A percentile compares a stretch with the other conserved stretches of the same genome.
Evolutionary conservation across 2,329 filamentous ascomycete genomes (phyloP).

Genomic region (Cladosporium sp.): DNA sequence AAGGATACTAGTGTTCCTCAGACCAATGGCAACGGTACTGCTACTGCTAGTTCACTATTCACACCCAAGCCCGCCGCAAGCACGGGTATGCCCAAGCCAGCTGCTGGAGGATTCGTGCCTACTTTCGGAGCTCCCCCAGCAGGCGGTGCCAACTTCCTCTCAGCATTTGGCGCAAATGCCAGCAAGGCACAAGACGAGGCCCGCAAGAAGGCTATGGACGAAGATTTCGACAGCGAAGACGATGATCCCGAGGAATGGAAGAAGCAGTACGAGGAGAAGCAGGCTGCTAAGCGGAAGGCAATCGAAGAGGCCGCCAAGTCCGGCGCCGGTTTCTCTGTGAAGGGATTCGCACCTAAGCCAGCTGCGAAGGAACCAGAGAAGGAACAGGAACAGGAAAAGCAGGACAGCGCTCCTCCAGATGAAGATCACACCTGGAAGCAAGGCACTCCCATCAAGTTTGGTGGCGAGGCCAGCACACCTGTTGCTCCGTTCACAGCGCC

Average conservation of each 20-base stretch:
- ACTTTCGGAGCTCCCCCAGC: constrained; percentile 20
- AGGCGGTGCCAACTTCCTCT: constrained; percentile 35
- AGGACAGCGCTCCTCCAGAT: constrained; percentile 1
- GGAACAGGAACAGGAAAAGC: not conserved
- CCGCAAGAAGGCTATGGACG: constrained; percentile 46
- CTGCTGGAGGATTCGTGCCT: constrained; percentile 11
- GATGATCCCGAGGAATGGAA: constrained; percentile 49
- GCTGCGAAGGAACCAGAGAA: not conserved
- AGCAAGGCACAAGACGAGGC: constrained; percentile 40
- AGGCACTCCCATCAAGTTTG: constrained; percentile 46
- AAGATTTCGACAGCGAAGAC: constrained; percentile 50
- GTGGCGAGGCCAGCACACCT: constrained; percentile 25
- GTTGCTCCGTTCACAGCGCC: constrained; percentile 3
- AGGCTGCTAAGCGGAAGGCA: constrained; percentile 42
- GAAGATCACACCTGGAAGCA: constrained; percentile 47
- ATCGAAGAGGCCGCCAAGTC: constrained; percentile 36
- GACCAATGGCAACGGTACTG: not conserved
- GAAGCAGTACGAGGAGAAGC: constrained; percentile 42
- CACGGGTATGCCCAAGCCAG: not conserved
- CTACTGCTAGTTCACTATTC: not conserved
- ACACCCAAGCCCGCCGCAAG: not conserved
- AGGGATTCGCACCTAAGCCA: not conserved
- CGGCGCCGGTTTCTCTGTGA: constrained; percentile 21
- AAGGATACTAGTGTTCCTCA: not conserved
- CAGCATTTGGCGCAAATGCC: constrained; percentile 38